Percentiles rank a stretch among this genome's conserved stretches.
Evolutionary conservation across 345 rosid species (phyloP).

Genomic region (Aquilaria malaccensis): DNA sequence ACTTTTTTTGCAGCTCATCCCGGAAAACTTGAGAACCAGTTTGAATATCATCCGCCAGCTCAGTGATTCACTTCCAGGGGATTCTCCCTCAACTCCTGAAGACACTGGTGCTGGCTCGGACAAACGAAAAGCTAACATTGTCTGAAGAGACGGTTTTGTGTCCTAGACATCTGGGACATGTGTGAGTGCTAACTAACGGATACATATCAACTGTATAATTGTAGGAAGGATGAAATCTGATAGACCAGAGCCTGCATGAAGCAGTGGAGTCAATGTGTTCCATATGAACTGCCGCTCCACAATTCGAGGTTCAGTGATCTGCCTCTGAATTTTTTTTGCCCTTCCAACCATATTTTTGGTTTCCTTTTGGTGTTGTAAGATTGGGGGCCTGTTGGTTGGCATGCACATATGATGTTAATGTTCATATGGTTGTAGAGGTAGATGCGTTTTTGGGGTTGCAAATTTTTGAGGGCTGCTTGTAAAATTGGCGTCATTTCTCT

Average conservation of each 20-base stretch:
- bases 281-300: too few species aligned
- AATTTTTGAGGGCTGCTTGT: too few species aligned
- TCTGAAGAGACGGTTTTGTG: constrained; percentile 10
- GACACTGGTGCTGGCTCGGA: constrained; percentile 17
- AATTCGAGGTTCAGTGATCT: too few species aligned
- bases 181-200: constrained; percentile 24
- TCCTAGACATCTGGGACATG: constrained; percentile 13
- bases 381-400: too few species aligned
- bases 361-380: too few species aligned
- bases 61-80: constrained; percentile 20
- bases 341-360: too few species aligned
- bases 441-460: too few species aligned
- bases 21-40: constrained; percentile 32
- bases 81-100: constrained; percentile 23
- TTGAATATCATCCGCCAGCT: constrained; percentile 36
- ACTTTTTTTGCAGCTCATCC: constrained; percentile 20
- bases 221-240: constrained; percentile 26
- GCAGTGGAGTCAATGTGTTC: too few species aligned
- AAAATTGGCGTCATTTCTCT: too few species aligned
- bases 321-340: too few species aligned
- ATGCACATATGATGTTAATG: too few species aligned
- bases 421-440: too few species aligned
- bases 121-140: constrained; percentile 17
- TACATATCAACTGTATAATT: constrained; percentile 33
- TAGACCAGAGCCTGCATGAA: background rate